These are phyloP conservation scores for Lepiota venenata DNA, from an alignment of 768 basidiomycete species.

Conservation along the genomic window DNA sequence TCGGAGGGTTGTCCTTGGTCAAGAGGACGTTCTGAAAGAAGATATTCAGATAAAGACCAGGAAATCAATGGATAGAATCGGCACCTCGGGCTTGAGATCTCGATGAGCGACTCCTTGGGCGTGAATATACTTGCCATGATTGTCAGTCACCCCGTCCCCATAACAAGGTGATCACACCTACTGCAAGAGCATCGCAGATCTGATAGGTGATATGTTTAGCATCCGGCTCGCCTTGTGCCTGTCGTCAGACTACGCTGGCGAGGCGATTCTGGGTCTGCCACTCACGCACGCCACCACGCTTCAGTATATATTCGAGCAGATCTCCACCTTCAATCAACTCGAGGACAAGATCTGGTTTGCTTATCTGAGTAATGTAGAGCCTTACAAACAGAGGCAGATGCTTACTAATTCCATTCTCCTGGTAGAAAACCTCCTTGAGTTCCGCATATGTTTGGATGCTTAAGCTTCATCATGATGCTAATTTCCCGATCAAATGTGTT, in stretches of 20 bases:
- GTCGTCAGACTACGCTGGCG: not conserved
- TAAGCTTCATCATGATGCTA: constrained; percentile 68
- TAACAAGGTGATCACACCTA: constrained; percentile 26
- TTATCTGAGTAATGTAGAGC: constrained; percentile 14
- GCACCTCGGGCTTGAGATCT: constrained; percentile 86
- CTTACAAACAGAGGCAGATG: constrained; percentile 19
- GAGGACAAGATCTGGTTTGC: constrained; percentile 64
- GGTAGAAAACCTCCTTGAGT: constrained; percentile 73
- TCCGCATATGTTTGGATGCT: constrained; percentile 84
- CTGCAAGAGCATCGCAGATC: constrained; percentile 76
- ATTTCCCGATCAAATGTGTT: constrained; percentile 66
- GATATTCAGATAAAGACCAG: not conserved
- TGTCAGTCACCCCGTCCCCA: not conserved
- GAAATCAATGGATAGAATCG: constrained; percentile 15
- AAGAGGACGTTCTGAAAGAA: constrained; percentile 72
- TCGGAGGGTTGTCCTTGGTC: constrained; percentile 64
- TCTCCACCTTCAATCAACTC: constrained; percentile 90
- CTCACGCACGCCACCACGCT: constrained; percentile 58
- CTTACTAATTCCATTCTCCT: constrained; percentile 57
- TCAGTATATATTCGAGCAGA: constrained; percentile 76
- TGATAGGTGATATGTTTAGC: constrained; percentile 74
- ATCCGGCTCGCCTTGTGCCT: constrained; percentile 45
- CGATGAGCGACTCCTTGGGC: constrained; percentile 82
- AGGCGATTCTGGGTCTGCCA: not conserved
- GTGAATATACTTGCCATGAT: constrained; percentile 54